Percentiles rank a stretch among this genome's conserved stretches.
phyloP scores from a whole-genome alignment of 2,329 filamentous ascomycete genomes.

The Sclerotinia minor region DNA sequence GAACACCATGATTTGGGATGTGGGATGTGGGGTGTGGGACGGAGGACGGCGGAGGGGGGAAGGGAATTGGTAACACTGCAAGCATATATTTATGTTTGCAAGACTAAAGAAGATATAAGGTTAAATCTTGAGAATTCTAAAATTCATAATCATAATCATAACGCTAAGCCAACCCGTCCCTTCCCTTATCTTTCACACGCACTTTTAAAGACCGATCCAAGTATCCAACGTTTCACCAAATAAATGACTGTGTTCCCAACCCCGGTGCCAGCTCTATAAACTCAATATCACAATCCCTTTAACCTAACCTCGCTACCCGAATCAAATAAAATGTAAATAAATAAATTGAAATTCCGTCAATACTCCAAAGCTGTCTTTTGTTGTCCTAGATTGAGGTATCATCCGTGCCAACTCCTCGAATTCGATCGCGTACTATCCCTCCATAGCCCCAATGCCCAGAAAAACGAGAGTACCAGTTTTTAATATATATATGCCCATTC shows the following conservation, averaged over 20 bases:
- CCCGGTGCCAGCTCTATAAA: not conserved
- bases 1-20: too few species aligned
- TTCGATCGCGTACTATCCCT: not conserved
- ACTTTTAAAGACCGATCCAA: not conserved
- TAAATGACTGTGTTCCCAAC: not conserved
- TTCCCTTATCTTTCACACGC: not conserved
- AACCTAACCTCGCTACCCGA: not conserved
- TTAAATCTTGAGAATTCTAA: not conserved
- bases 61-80: not conserved
- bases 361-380: not conserved
- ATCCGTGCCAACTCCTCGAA: conserved; percentile 5
- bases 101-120: not conserved
- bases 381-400: not conserved
- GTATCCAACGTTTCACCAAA: not conserved
- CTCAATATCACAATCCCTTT: not conserved
- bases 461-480: not conserved
- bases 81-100: not conserved
- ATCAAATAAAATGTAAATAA: too few species aligned
- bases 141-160: not conserved
- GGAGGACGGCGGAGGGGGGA: too few species aligned
- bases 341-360: not conserved
- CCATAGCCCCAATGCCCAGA: not conserved
- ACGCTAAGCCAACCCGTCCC: not conserved
- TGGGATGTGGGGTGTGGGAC: not conserved
- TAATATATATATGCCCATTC: not conserved